Evolutionary conservation across 768 basidiomycete species (phyloP).

Genomic region (Auricularia sp.): DNA sequence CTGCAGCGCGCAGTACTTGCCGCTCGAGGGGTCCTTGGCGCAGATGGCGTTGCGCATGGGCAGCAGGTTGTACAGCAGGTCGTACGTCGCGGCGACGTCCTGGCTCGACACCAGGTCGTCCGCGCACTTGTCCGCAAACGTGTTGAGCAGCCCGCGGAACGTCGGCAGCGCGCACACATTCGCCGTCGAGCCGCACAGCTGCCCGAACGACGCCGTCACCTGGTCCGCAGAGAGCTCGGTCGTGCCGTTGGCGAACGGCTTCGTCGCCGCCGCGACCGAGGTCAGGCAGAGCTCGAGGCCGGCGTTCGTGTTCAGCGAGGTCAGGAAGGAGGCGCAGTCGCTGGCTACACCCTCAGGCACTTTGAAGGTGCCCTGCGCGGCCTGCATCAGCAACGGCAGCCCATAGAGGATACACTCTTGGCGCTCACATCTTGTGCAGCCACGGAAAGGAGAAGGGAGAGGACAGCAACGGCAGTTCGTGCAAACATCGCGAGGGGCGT

Average conservation of each 20-base stretch:
- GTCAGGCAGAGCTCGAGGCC: constrained; percentile 50
- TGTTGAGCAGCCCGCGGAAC: constrained; percentile 51
- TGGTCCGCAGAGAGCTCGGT: constrained; percentile 15
- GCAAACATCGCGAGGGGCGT: not conserved
- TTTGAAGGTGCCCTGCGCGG: not conserved
- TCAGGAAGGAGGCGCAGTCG: constrained; percentile 50
- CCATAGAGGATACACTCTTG: not conserved
- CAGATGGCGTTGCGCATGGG: constrained; percentile 67
- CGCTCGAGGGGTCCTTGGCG: constrained; percentile 53
- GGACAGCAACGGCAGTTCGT: not conserved
- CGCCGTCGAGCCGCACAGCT: constrained; percentile 35
- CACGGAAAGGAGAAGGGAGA: not conserved
- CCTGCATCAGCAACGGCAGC: not conserved
- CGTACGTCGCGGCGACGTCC: constrained; percentile 60
- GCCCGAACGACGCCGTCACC: constrained; percentile 21
- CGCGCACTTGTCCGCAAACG: constrained; percentile 64
- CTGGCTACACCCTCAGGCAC: constrained; percentile 26
- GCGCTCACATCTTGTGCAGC: constrained; percentile 1
- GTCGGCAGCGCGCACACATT: constrained; percentile 46
- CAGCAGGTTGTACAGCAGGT: constrained; percentile 60
- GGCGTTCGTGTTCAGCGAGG: constrained; percentile 49
- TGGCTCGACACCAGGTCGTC: constrained; percentile 50
- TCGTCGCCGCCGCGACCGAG: constrained; percentile 38
- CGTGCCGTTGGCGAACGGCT: constrained; percentile 39
- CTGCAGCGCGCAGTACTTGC: constrained; percentile 57